Evolutionary conservation across 1,284 basidiomycete genomes (phyloP), one percentile per base, ranked within the genome.

Genomic region (Apiotrichum siamense): DNA sequence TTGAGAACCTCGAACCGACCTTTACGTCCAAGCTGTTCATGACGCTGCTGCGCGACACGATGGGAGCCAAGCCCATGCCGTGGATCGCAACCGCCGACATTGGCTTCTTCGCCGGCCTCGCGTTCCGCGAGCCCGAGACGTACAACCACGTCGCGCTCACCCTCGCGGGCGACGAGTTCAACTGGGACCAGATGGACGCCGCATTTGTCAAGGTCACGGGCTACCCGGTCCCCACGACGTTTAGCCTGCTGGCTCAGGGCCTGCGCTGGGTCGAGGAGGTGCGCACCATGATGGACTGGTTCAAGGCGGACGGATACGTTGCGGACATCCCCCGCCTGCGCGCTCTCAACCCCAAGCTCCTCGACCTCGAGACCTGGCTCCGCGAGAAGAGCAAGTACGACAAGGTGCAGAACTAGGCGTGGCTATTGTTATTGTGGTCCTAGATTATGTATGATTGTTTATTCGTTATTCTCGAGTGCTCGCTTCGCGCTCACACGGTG

Each of bases 141-240:
- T 60, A 39, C 40, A 31, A 52, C 32, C 48, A 50, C 7, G 44
- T 46, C 27, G 57, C 51, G 9, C 35, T 68, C 29, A 25, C 42
- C 1, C 49, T 68, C 7, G 66, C 60, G 4, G 58, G 60, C 20
- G 63, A 65, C 35, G 52, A 53, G 21, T 41, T 62, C 21, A 56
- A 52, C 17, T 58, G 51, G 26, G 37, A 42, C 4, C 50, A 64
- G 39, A 47, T 68, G 20, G 40, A 65, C 47, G 26, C 29, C 13
- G 44, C 38, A 25, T 55, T 53, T 13, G 10, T 17, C 7, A 29
- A 45, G 25, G 48, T 52, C 26, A 57, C 57, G 21, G 62, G 61
- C 15, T n/a, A 42, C 23, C 40, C 47, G 9, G 35, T 56, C 3
- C 57, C 59, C 11, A 57, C 61, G 18, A 63, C 61, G 7, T 61